Base-by-base conservation (phyloP, 1,284 basidiomycete species). In the Tilletia setariae region DNA sequence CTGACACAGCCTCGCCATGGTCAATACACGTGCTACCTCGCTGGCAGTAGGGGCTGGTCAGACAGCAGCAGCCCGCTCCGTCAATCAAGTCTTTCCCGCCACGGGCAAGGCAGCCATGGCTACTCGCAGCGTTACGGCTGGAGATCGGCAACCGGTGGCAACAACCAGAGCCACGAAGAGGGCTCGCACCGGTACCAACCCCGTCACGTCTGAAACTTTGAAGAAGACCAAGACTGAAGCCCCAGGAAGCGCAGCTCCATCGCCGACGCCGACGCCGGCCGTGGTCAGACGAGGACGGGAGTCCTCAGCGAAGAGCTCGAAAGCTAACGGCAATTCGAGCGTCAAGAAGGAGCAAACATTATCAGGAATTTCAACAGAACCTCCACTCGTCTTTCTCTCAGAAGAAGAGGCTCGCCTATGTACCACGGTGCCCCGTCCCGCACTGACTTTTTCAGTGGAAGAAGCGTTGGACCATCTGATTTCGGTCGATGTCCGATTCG, bases 401-500 rank as follows among this genome's bases (percentile, higher is more conserved):
- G 56, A 61, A 13, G 56, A 30, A 7, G 56, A 61, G 16, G 32
- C 32, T 3, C 9, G 15, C 15, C 56, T 61, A 7, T 61, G 56
- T 30, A 61, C 56, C 19, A 61, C 56, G 13, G 32, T 61, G 11
- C 28, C 28, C 8, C 56, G 56, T 3, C 56, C 56, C 0, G 56
- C 28, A 21, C 28, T 61, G 15, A 61, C 56, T 6, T 61, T 61
- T 30, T 61, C 56, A 4, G 56, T 61, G 13, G 28, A 32, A 30
- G 56, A 30, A 32, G 56, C 56, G 7, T 21, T 61, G 30, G 56
- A 61, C 56, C 56, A 61, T 16, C 56, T 61, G 1, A 32, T 25
- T n/a, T 25, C 56, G 8, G 19, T 19, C 56, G 56, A 61, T n/a
- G 56, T 61, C 56, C 28, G 56, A 61, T 61, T 61, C 56, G 56